Evolutionary conservation across 2,329 filamentous ascomycete species (phyloP).

Genomic region (Sodiomyces alkalinus): DNA sequence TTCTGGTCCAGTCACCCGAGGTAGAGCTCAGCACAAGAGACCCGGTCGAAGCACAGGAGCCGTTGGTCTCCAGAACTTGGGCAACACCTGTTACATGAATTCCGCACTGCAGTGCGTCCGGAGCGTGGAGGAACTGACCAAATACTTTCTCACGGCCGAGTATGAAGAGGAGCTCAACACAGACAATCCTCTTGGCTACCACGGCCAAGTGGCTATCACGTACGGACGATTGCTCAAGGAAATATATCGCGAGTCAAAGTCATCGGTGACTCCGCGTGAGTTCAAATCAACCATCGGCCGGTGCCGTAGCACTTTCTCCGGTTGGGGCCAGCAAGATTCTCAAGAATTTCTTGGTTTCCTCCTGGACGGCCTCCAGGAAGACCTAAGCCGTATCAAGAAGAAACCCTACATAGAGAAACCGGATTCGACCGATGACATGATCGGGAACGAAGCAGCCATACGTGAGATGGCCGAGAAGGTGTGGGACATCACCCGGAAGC

Average conservation of each 20-base stretch:
- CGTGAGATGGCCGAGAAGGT: conserved; percentile 74
- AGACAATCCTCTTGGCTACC: conserved; percentile 71
- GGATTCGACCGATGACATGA: conserved; percentile 93
- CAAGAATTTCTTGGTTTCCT: conserved; percentile 95
- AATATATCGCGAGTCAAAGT: conserved; percentile 57
- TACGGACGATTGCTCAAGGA: conserved; percentile 64
- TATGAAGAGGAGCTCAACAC: conserved; percentile 73
- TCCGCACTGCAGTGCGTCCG: conserved; percentile 89
- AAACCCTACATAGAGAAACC: conserved; percentile 98
- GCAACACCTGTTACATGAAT: conserved; percentile 99
- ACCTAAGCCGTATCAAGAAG: conserved; percentile 82
- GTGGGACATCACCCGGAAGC: conserved; percentile 79
- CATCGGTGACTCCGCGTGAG: conserved; percentile 60
- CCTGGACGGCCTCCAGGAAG: conserved; percentile 87
- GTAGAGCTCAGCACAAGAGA: conserved; percentile 53
- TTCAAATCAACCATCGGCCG: conserved; percentile 75
- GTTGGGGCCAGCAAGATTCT: conserved; percentile 92
- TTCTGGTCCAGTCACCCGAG: conserved; percentile 47
- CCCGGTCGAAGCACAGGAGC: conserved; percentile 58
- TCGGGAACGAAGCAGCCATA: conserved; percentile 67
- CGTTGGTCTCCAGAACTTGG: conserved; percentile 76
- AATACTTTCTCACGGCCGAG: conserved; percentile 69
- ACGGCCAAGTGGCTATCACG: conserved; percentile 71
- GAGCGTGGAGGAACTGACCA: conserved; percentile 81
- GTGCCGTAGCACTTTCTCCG: conserved; percentile 74